Percentiles rank a stretch among this genome's conserved stretches.
phyloP scores from a whole-genome alignment of 1,284 basidiomycete species.

The Malassezia sympodialis region DNA sequence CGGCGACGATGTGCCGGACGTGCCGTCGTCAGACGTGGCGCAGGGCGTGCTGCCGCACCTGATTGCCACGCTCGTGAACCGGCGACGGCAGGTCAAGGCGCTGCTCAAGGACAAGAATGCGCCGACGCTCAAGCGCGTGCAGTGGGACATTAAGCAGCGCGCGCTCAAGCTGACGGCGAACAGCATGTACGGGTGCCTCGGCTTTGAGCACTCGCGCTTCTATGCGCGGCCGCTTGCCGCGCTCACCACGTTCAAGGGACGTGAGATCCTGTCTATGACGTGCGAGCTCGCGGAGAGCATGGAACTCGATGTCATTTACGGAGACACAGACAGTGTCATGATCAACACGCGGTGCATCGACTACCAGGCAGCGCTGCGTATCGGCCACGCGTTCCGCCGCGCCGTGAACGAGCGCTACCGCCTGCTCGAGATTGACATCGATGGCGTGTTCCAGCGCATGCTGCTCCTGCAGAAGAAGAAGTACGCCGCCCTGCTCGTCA shows the following conservation, averaged over 20 bases:
- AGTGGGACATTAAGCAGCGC: slow-evolving; percentile 92
- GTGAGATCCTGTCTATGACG: slow-evolving; percentile 90
- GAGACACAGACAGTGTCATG: slow-evolving; percentile 97
- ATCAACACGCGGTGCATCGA: slow-evolving; percentile 91
- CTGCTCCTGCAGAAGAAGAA: slow-evolving; percentile 97
- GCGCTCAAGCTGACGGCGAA: slow-evolving; percentile 97
- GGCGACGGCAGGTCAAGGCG: slow-evolving; percentile 79
- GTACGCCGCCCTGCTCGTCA: slow-evolving; percentile 79
- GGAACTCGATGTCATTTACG: slow-evolving; percentile 88
- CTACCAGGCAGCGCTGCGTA: slow-evolving; percentile 75
- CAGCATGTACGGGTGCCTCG: slow-evolving; percentile 99
- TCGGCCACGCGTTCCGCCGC: slow-evolving; percentile 85
- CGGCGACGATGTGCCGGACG: slow-evolving; percentile 68
- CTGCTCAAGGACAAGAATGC: slow-evolving; percentile 85
- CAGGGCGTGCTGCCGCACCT: slow-evolving; percentile 89
- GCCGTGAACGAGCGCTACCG: slow-evolving; percentile 90
- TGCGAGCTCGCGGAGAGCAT: slow-evolving; percentile 82
- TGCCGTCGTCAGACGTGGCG: slow-evolving; percentile 62
- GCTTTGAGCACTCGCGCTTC: slow-evolving; percentile 92
- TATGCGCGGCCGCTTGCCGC: slow-evolving; percentile 93
- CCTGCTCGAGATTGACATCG: slow-evolving; percentile 91
- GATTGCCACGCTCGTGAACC: slow-evolving; percentile 83
- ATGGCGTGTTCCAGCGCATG: slow-evolving; percentile 84
- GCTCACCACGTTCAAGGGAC: slow-evolving; percentile 92
- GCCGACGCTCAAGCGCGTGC: slow-evolving; percentile 66